Conservation (phyloP, 1,284 basidiomycete genomes). For the Chalciporus sp. region DNA sequence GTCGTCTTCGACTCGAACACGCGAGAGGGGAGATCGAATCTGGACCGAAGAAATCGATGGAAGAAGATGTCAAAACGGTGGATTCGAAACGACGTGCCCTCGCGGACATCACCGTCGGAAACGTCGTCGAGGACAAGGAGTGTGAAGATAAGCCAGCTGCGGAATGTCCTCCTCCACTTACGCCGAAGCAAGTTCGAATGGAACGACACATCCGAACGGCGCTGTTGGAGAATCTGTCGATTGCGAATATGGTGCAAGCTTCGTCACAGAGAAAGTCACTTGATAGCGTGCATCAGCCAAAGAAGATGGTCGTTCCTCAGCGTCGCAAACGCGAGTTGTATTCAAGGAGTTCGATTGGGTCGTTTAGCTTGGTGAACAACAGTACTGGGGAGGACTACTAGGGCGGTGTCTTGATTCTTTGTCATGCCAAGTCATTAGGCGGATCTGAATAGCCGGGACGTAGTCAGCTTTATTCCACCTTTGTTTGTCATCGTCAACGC, state of each 20-base stretch:
- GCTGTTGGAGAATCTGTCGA: constrained; percentile 27
- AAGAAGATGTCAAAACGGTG: background rate
- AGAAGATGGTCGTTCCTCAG: background rate
- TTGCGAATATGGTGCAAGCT: constrained; percentile 15
- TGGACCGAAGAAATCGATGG: constrained; percentile 1
- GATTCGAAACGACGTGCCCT: constrained; percentile 16
- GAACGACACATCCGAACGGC: constrained; percentile 9
- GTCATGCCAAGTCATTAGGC: no score
- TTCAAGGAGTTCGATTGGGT: constrained; percentile 7
- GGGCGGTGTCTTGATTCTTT: background rate
- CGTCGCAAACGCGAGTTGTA: constrained; percentile 22
- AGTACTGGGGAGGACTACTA: background rate
- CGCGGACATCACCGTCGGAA: constrained; percentile 22
- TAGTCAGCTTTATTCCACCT: no score
- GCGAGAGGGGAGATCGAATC: background rate
- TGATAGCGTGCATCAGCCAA: background rate
- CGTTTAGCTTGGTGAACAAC: constrained; percentile 21
- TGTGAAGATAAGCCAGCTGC: background rate
- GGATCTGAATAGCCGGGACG: no score
- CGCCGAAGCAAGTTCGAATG: constrained; percentile 14
- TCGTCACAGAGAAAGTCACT: constrained; percentile 5
- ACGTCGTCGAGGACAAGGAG: background rate
- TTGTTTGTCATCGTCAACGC: no score
- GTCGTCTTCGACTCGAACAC: constrained; percentile 12
- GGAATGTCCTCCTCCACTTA: background rate